A percentile compares a stretch with the other conserved stretches of the same genome.
Evolutionary conservation across 1,284 basidiomycete species (phyloP).

Genomic region (Trametes sp.): DNA sequence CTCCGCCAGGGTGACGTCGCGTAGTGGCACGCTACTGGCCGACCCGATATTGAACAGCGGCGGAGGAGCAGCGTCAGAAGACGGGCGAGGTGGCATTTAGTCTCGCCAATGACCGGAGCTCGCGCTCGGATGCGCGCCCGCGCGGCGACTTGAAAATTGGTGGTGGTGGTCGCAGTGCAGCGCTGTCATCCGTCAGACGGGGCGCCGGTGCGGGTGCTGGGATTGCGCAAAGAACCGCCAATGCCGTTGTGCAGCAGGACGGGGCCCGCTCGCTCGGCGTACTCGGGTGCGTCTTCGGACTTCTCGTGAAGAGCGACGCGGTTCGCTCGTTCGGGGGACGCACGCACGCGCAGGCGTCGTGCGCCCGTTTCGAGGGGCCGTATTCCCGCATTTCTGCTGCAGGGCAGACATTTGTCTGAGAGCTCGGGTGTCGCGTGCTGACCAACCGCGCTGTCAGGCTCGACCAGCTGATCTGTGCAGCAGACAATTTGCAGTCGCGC

Average conservation of each 20-base stretch:
- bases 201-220: slow-evolving; percentile 6
- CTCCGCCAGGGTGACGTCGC: too few species aligned
- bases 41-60: too few species aligned
- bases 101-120: not conserved
- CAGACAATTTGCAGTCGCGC: not conserved
- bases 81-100: slow-evolving; percentile 1
- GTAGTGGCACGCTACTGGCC: too few species aligned
- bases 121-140: not conserved
- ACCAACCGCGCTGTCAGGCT: not conserved
- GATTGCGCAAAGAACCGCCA: not conserved
- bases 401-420: not conserved
- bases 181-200: slow-evolving; percentile 8
- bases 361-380: not conserved
- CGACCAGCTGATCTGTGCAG: not conserved
- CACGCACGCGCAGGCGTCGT: not conserved
- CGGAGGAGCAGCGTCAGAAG: not conserved
- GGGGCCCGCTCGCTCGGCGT: slow-evolving; percentile 10
- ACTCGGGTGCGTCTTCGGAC: not conserved
- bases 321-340: not conserved
- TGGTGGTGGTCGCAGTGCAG: not conserved
- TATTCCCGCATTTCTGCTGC: not conserved
- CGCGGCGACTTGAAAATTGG: slow-evolving; percentile 12
- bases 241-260: not conserved
- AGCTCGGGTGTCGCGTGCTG: not conserved
- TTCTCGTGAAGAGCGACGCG: not conserved